Percentiles rank a stretch among this genome's conserved stretches.
Evolutionary conservation across 108 stramenopile species (phyloP).

Genomic region (Cyclotella cryptica): DNA sequence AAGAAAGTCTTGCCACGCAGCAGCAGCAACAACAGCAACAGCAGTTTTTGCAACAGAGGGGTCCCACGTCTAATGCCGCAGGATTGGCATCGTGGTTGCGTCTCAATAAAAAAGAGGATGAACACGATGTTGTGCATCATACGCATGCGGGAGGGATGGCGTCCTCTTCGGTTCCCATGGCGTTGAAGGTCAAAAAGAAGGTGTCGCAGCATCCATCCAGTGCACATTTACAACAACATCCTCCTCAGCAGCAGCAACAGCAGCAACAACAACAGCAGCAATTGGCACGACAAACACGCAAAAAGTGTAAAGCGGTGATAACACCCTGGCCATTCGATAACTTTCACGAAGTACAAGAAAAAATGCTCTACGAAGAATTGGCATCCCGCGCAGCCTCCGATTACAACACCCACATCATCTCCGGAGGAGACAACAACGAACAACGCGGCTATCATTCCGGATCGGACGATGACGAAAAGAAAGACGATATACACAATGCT

Average conservation of each 20-base stretch:
- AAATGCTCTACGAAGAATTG: slow-evolving; percentile 69
- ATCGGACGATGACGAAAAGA: slow-evolving; percentile 23
- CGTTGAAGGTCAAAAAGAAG: background rate
- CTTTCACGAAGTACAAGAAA: slow-evolving; percentile 80
- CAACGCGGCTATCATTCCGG: slow-evolving; percentile 14
- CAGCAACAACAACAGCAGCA: slow-evolving; percentile 5
- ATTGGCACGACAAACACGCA: slow-evolving; percentile 7
- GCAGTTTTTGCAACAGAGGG: background rate
- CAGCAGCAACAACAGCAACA: slow-evolving; percentile 2
- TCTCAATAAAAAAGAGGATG: slow-evolving; percentile 48
- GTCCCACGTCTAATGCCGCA: slow-evolving; percentile 23
- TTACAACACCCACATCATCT: slow-evolving; percentile 5
- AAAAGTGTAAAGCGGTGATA: slow-evolving; percentile 40
- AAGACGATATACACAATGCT: slow-evolving; percentile 26
- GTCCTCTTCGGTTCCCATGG: background rate
- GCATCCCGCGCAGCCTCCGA: slow-evolving; percentile 41
- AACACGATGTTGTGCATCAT: background rate
- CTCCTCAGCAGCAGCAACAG: slow-evolving; percentile 10
- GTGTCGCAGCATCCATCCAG: background rate
- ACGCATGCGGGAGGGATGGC: background rate
- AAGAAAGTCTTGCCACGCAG: slow-evolving; percentile 5
- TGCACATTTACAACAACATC: background rate
- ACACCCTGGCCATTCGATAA: slow-evolving; percentile 87
- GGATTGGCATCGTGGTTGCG: slow-evolving; percentile 50
- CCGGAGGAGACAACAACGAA: slow-evolving; percentile 39